Conservation (phyloP, 805 yeast genomes). For the Helenozyma baotianmanensis region DNA sequence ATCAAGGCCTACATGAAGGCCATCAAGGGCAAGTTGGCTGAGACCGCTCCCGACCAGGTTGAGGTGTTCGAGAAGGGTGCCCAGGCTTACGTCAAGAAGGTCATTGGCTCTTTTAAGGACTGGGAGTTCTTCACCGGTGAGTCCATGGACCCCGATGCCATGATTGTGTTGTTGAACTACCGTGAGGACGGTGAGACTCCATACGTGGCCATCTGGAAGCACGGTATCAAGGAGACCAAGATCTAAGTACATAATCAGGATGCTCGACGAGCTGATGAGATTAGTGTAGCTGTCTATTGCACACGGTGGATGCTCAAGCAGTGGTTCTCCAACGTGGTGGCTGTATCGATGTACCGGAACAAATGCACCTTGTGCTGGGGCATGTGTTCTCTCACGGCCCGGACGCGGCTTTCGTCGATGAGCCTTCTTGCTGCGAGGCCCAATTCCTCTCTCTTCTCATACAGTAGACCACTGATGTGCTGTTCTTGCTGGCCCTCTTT, state of each 20-base stretch:
- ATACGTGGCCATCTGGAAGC: constrained; percentile 97
- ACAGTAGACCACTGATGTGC: constrained; percentile 45
- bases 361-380: constrained; percentile 44
- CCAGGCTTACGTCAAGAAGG: constrained; percentile 91
- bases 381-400: constrained; percentile 35
- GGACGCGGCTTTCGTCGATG: constrained; percentile 66
- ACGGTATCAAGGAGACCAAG: constrained; percentile 88
- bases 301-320: constrained; percentile 44
- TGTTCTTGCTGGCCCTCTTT: constrained; percentile 34
- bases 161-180: constrained; percentile 97
- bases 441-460: constrained; percentile 46
- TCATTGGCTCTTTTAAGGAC: constrained; percentile 92
- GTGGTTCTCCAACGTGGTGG: constrained; percentile 67
- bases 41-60: constrained; percentile 81
- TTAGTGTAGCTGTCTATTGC: too few species aligned
- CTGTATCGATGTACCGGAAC: constrained; percentile 53
- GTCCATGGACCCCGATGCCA: constrained; percentile 99
- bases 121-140: constrained; percentile 99
- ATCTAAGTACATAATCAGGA: constrained; percentile 58
- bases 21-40: constrained; percentile 87
- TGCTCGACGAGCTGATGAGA: too few species aligned
- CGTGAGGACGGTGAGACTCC: constrained; percentile 99
- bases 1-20: constrained; percentile 99
- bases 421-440: constrained; percentile 71
- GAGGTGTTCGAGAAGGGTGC: constrained; percentile 97